Base-by-base conservation (phyloP, 2,329 filamentous ascomycete species). In the Paramyrothecium roridum region DNA sequence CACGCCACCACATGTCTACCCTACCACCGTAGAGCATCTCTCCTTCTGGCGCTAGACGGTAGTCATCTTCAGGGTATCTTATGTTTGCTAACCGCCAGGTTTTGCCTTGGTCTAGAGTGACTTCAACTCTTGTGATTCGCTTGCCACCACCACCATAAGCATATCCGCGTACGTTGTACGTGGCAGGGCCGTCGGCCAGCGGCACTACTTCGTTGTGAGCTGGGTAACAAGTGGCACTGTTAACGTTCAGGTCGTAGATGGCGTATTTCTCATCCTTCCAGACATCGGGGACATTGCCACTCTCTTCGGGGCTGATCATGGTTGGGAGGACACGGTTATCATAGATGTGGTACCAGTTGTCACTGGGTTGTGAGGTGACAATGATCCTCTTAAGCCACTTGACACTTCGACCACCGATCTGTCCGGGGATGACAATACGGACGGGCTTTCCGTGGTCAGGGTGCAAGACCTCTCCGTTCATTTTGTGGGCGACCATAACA, bases 301-400 rank as follows among this genome's bases (percentile, higher is more conserved):
- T 88, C 67, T 88, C 87, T 62, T 96, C 91, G 1, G 93, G 91
- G 12, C 87, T 88, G 17, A 96, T 80, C 81, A 87, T 93, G 0
- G 91, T 96, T 61, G 93, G 93, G 43, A 97, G 74, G 2, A 97
- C 91, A 56, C 91, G 80, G 68, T 97, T 97, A 70, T 97, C 93
- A 71, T 95, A 93, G 59, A 96, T 91, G 70, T 97, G 93, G 65
- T 96, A 96, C 91, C 91, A 96, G 67, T 96, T 96, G 59, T 93
- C 88, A 67, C 91, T 96, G 1, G 92, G 91, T 22, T 80, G 77
- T 11, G 86, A 82, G 0, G 91, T 93, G 52, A 97, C 71, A 47
- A 92, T 88, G 57, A 97, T 81, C 60, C 80, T 87, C 75, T 88
- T 93, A 56, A 97, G 70, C 93, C 93, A 97, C 72, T 97, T 97